Evolutionary conservation across 169 alveolate genomes (phyloP).

Genomic region (Eimeria maxima): DNA sequence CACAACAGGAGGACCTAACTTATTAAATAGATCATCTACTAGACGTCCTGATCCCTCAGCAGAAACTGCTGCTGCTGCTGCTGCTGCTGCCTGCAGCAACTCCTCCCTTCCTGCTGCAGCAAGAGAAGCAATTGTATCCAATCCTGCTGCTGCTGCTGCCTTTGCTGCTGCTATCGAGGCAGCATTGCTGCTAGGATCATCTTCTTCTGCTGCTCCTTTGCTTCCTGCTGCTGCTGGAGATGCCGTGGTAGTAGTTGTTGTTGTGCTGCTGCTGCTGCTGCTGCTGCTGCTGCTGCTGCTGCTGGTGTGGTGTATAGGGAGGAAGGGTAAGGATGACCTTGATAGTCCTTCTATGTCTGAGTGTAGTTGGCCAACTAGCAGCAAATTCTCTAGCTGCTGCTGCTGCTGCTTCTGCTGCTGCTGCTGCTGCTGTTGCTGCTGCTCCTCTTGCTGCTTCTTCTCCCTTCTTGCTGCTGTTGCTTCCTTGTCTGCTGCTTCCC

Average conservation of each 20-base stretch:
- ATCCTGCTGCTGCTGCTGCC: slow-evolving; percentile 63
- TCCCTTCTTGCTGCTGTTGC: neutral
- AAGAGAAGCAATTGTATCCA: neutral
- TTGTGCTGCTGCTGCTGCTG: slow-evolving; percentile 50
- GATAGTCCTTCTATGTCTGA: slow-evolving; percentile 16
- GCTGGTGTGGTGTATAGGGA: neutral
- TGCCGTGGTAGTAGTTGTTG: neutral
- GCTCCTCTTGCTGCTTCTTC: slow-evolving; percentile 60
- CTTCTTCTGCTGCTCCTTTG: slow-evolving; percentile 22
- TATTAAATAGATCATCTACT: neutral
- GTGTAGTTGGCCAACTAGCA: neutral
- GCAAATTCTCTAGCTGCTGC: slow-evolving; percentile 28
- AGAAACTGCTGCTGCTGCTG: slow-evolving; percentile 30
- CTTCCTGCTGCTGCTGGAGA: neutral
- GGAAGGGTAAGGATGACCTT: slow-evolving; percentile 4
- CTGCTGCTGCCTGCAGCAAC: slow-evolving; percentile 49
- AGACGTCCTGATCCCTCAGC: neutral
- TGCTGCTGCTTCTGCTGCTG: slow-evolving; percentile 62
- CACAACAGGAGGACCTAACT: slow-evolving; percentile 48
- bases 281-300: slow-evolving; percentile 62
- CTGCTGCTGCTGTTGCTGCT: slow-evolving; percentile 48
- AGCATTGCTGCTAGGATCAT: slow-evolving; percentile 48
- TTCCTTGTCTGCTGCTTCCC: slow-evolving; percentile 17
- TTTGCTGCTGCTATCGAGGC: slow-evolving; percentile 30
- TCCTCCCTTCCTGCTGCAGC: slow-evolving; percentile 48